Evolutionary conservation across 768 basidiomycete species (phyloP).

Genomic region (Rhodotorula taiwanensis): DNA sequence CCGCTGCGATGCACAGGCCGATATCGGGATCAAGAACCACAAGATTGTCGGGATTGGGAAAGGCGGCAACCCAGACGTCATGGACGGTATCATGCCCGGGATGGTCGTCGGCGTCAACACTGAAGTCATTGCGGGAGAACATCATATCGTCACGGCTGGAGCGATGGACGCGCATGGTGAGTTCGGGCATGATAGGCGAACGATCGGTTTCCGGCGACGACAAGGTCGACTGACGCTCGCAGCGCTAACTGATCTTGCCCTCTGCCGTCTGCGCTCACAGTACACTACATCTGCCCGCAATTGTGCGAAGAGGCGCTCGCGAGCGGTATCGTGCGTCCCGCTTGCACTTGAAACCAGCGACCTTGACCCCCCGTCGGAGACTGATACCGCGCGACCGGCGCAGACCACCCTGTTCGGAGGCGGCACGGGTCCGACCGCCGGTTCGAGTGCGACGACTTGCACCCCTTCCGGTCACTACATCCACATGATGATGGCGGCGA

Average conservation of each 20-base stretch:
- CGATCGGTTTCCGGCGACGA: not conserved
- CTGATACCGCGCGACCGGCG: constrained; percentile 46
- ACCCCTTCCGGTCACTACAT: constrained; percentile 87
- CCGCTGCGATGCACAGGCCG: constrained; percentile 56
- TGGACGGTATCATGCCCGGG: constrained; percentile 64
- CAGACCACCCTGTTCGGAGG: constrained; percentile 94
- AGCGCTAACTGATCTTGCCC: not conserved
- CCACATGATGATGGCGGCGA: constrained; percentile 81
- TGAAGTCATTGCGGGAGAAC: constrained; percentile 92
- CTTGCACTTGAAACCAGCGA: too few relatives aligned
- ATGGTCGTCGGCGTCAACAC: constrained; percentile 84
- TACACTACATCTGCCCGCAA: constrained; percentile 90
- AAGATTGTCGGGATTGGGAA: constrained; percentile 84
- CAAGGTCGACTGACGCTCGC: too few relatives aligned
- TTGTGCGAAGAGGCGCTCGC: constrained; percentile 61
- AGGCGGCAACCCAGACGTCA: constrained; percentile 90
- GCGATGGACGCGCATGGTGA: constrained; percentile 77
- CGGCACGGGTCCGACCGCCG: constrained; percentile 86
- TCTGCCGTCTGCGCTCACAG: not conserved
- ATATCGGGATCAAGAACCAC: constrained; percentile 74
- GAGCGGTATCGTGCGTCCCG: constrained; percentile 28
- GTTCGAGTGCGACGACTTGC: constrained; percentile 88
- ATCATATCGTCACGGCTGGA: constrained; percentile 86
- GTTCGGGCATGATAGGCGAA: too few relatives aligned
- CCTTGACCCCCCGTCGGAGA: too few relatives aligned